phyloP scores from a whole-genome alignment of 768 basidiomycete genomes.

The Trametes cinnabarina region DNA sequence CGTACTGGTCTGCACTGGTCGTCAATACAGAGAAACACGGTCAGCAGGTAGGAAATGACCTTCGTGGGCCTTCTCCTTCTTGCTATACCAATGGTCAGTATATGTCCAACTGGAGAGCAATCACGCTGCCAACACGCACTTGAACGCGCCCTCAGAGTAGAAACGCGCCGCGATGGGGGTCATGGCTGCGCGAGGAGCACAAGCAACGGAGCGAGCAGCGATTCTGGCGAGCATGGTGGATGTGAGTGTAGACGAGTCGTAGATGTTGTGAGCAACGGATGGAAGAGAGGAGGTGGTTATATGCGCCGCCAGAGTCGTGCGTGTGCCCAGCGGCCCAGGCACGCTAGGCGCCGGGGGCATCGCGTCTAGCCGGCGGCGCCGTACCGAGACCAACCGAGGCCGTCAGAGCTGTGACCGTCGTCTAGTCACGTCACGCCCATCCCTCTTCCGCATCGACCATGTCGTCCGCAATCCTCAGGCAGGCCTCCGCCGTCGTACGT shows the following conservation, averaged over 20 bases:
- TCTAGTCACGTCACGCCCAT: conserved; percentile 40
- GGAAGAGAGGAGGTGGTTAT: conserved; percentile 14
- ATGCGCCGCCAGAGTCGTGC: background rate
- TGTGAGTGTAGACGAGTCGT: conserved; percentile 1
- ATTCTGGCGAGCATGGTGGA: conserved; percentile 43
- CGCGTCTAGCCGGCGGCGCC: conserved; percentile 9
- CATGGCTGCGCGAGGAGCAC: conserved; percentile 28
- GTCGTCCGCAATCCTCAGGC: conserved; percentile 61
- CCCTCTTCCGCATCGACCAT: conserved; percentile 52
- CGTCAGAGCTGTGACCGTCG: conserved; percentile 18
- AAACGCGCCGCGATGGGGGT: conserved; percentile 51
- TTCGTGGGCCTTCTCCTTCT: conserved; percentile 75
- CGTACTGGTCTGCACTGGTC: conserved; percentile 54
- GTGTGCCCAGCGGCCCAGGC: conserved; percentile 1
- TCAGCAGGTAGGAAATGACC: too few species aligned
- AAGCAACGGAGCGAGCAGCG: conserved; percentile 35
- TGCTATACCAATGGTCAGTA: conserved; percentile 42
- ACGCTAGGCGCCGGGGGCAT: background rate
- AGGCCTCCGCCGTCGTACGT: conserved; percentile 51
- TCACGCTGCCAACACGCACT: conserved; percentile 39
- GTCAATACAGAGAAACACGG: too few species aligned
- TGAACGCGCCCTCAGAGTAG: conserved; percentile 62
- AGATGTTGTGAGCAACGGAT: conserved; percentile 23
- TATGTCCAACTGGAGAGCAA: background rate
- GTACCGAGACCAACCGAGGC: conserved; percentile 27